Base-by-base conservation (phyloP, 2,329 filamentous ascomycete species). In the Botrytis fragariae region DNA sequence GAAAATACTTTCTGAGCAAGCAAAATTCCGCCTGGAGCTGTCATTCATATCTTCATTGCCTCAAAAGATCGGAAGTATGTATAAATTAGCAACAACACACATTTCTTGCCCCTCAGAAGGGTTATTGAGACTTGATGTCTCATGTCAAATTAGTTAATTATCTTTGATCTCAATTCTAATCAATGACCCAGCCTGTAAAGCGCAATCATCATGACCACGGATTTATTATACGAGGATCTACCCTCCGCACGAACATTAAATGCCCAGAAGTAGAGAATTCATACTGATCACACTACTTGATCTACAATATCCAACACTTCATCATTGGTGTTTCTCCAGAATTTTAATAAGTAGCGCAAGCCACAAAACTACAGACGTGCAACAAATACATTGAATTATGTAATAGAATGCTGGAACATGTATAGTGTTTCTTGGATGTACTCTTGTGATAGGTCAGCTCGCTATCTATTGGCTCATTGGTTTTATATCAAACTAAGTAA, bases 171-270 rank as follows among this genome's bases (percentile, higher is more conserved):
- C n/a, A n/a, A n/a, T n/a, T n/a, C n/a, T n/a, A n/a, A n/a, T n/a
- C 14, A 29, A 6, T 3, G 7, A 2, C 3, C 14, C 1, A 18
- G 7, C 51, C 14, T 29, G 14, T 29, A 29, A 3, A 57, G 0
- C 3, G 2, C 0, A 4, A 9, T 18, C n/a, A 18, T 14, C 4
- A 57, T 5, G 18, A 7, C 18, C 3, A 51, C n/a, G 3, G n/a
- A 4, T 18, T 4, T 0, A 18, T 29, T 9, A 29, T 29, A 3
- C 18, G 6, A 29, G 14, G 16, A 57, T 4, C 3, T 18, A 4
- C 14, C 14, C 14, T 16, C n/a, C 51, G 6, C 29, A 16, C 18
- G n/a, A 1, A 18, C 3, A 29, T 57, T 0, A 57, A 29, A n/a
- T n/a, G 25, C 7, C 48, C 12, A 14, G 12, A 2, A 7, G 4